Evolutionary conservation across 768 basidiomycete species (phyloP).

Genomic region (Lentinula sp.): DNA sequence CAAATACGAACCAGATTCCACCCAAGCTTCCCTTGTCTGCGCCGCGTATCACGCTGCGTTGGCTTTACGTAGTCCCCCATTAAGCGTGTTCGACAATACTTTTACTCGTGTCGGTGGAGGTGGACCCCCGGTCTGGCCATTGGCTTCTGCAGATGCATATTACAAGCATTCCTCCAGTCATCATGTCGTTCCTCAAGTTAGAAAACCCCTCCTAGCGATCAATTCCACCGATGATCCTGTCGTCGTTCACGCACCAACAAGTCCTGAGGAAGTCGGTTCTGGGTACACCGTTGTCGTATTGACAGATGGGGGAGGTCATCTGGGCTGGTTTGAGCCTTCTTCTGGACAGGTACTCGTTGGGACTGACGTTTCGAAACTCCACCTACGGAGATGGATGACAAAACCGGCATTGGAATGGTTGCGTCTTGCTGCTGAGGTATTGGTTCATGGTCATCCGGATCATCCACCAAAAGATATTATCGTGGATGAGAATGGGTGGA

Average conservation of each 20-base stretch:
- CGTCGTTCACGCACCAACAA: constrained; percentile 24
- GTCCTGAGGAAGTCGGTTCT: constrained; percentile 13
- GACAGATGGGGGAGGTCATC: constrained; percentile 44
- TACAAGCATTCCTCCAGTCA: constrained; percentile 42
- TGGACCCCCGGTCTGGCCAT: constrained; percentile 20
- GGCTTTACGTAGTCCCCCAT: constrained; percentile 24
- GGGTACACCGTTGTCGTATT: constrained; percentile 33
- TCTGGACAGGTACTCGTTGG: background rate
- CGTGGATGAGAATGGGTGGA: constrained; percentile 8
- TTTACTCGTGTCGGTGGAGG: constrained; percentile 45
- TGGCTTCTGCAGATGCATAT: constrained; percentile 35
- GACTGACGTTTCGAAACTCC: background rate
- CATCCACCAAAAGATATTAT: background rate
- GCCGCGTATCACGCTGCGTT: constrained; percentile 23
- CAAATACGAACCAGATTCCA: constrained; percentile 22
- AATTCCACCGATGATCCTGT: constrained; percentile 50
- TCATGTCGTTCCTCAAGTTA: constrained; percentile 31
- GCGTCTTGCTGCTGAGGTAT: constrained; percentile 29
- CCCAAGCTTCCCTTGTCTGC: constrained; percentile 25
- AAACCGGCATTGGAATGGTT: constrained; percentile 46
- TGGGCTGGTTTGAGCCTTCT: constrained; percentile 49
- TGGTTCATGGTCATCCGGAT: constrained; percentile 9
- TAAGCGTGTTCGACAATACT: constrained; percentile 33
- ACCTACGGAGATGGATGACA: constrained; percentile 35
- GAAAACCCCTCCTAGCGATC: constrained; percentile 46